These are phyloP conservation scores for Ogataea neopini DNA, from an alignment of 805 yeast species.

Conservation along the genomic window DNA sequence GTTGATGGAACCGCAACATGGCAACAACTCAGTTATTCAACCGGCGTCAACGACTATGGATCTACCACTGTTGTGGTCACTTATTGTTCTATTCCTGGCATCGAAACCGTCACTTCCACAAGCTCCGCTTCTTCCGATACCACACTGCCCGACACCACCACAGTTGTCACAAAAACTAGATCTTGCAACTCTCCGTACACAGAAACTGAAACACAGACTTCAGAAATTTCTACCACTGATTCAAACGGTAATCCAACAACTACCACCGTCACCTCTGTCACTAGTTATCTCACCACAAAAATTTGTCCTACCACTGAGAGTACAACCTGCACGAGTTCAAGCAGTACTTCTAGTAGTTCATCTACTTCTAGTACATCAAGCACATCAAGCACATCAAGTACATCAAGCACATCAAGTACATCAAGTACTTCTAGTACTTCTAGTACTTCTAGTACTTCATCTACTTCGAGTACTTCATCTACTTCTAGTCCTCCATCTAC, in stretches of 20 bases:
- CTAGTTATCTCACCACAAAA: conserved; percentile 9
- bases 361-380: conserved; percentile 7
- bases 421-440: conserved; percentile 9
- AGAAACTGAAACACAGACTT: conserved; percentile 11
- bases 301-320: conserved; percentile 6
- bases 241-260: conserved; percentile 7
- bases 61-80: conserved; percentile 22
- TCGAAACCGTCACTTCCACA: conserved; percentile 14
- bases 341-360: conserved; percentile 1
- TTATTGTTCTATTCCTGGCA: conserved; percentile 26
- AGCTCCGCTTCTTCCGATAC: conserved; percentile 11
- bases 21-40: conserved; percentile 22
- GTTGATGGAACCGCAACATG: conserved; percentile 20
- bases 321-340: not conserved
- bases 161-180: conserved; percentile 10
- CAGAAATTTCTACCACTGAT: conserved; percentile 5
- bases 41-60: conserved; percentile 23
- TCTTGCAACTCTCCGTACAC: conserved; percentile 24
- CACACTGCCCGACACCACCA: conserved; percentile 8
- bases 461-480: conserved; percentile 5
- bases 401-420: conserved; percentile 6
- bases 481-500: conserved; percentile 6
- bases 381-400: conserved; percentile 1
- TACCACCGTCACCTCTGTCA: conserved; percentile 4
- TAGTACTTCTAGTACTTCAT: conserved; percentile 5